Base-by-base conservation (phyloP, 2,329 filamentous ascomycete species). In the Aspergillus jensenii region DNA sequence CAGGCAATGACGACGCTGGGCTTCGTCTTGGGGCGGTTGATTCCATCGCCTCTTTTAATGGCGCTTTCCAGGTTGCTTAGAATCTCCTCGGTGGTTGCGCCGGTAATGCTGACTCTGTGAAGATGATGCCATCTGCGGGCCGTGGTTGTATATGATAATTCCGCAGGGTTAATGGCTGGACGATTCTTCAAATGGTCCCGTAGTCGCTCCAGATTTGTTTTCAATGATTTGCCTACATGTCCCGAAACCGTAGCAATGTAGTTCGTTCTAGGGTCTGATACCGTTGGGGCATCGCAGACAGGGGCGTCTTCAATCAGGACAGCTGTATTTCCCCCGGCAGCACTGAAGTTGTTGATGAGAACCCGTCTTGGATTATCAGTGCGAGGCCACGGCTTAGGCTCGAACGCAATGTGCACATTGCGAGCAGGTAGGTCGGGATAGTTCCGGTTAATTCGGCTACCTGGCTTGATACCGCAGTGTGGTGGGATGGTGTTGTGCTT, bases 271-370 rank as follows among this genome's bases (percentile, higher is more conserved):
- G 83, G 76, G 61, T 89, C 86, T 7, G 51, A 40, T 15, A 41
- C 3, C 63, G 54, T 7, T 4, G 3, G 3, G 61, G 58, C 35
- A 7, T 66, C 67, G 57, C 65, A 56, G 71, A 69, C 51, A 6
- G 84, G 84, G 0, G 79, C 83, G 59, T 90, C 87, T 66, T 89
- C 85, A 2, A 90, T 65, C 7, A 90, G 71, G 31, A 90, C 69
- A 9, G 85, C 83, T 1, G 87, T 89, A 72, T 91, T 91, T 7
- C 88, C 88, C 53, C 88, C 88, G 27, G 87, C 85, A 1, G 88
- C 89, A 61, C 83, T 83, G 67, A 90, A 90, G 71, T 88, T 90
- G 76, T 90, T 90, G 61, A 89, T 71, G 21, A 78, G 71, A 0
- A 78, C 75, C n/a, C 67, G 65, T n/a, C 62, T 21, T 3, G 33